Evolutionary conservation across 805 yeast species (phyloP).

Genomic region (Yueomyces sp.): DNA sequence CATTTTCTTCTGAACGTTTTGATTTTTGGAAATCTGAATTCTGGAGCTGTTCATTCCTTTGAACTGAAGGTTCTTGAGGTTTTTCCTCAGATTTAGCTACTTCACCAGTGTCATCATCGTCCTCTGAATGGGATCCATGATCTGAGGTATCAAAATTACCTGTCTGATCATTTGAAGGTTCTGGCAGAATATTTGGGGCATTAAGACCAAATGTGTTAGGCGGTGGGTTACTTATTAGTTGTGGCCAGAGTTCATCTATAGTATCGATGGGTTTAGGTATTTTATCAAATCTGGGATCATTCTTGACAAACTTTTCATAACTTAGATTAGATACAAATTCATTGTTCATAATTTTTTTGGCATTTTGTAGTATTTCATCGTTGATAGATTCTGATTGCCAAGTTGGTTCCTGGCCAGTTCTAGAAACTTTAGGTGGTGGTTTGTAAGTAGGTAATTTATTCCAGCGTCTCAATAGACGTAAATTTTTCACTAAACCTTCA

Average conservation of each 20-base stretch:
- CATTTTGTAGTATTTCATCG: slow-evolving; percentile 25
- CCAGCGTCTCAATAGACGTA: slow-evolving; percentile 34
- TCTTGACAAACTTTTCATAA: slow-evolving; percentile 11
- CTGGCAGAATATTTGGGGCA: background rate
- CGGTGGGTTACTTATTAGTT: no score
- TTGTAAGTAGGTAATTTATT: slow-evolving; percentile 25
- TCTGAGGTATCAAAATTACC: background rate
- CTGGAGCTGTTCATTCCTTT: no score
- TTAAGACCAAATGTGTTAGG: background rate
- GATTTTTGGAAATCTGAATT: background rate
- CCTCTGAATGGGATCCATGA: background rate
- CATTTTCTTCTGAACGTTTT: background rate
- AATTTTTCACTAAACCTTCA: slow-evolving; percentile 46
- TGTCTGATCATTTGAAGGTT: background rate
- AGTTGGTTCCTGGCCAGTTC: slow-evolving; percentile 11
- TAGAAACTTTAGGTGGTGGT: slow-evolving; percentile 12
- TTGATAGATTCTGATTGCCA: slow-evolving; percentile 24
- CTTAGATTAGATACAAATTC: background rate
- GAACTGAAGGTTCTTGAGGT: background rate
- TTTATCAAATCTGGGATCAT: slow-evolving; percentile 10
- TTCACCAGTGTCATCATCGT: background rate
- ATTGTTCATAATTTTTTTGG: slow-evolving; percentile 19
- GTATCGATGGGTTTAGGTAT: slow-evolving; percentile 24
- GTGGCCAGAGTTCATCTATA: slow-evolving; percentile 19
- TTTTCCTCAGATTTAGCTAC: background rate